phyloP scores from a whole-genome alignment of 306 rosid species.

The Glycine soja region DNA sequence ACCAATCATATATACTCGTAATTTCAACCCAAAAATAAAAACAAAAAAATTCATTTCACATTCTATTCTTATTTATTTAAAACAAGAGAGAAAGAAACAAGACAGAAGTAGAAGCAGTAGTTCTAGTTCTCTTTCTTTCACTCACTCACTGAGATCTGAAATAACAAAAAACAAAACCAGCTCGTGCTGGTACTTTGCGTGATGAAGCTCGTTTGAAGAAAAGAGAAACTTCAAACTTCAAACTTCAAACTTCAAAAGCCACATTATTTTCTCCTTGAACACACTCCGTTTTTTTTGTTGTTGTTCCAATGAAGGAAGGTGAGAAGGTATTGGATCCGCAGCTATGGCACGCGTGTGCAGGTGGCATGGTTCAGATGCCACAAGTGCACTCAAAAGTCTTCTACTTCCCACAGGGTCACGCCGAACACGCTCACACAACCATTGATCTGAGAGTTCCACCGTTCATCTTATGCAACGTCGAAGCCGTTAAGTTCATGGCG shows the following conservation, averaged over 20 bases:
- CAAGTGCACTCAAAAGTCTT: constrained; percentile 74
- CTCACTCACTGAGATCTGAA: constrained; percentile 50
- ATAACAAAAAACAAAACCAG: neutral
- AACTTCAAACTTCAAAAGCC: no score
- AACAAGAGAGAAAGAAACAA: neutral
- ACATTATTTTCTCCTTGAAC: neutral
- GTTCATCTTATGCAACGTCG: constrained; percentile 68
- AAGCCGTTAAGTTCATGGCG: constrained; percentile 73
- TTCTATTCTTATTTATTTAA: neutral
- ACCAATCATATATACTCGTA: constrained; percentile 31
- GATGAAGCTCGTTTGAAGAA: neutral
- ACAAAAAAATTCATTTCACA: neutral
- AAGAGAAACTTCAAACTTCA: no score
- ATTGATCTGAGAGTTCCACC: constrained; percentile 73
- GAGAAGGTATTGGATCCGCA: constrained; percentile 86
- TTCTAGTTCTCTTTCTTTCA: neutral
- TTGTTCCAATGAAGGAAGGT: constrained; percentile 61
- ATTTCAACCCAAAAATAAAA: neutral
- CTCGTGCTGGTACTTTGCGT: neutral
- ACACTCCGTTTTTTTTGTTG: neutral
- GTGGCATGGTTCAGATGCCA: constrained; percentile 94
- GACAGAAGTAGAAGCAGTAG: neutral
- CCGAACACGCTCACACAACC: constrained; percentile 83
- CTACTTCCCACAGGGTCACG: constrained; percentile 96
- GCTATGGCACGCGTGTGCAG: constrained; percentile 97